phyloP scores from a whole-genome alignment of 1,139 yeast species.

The Kurtzmaniella quercitrusa region DNA sequence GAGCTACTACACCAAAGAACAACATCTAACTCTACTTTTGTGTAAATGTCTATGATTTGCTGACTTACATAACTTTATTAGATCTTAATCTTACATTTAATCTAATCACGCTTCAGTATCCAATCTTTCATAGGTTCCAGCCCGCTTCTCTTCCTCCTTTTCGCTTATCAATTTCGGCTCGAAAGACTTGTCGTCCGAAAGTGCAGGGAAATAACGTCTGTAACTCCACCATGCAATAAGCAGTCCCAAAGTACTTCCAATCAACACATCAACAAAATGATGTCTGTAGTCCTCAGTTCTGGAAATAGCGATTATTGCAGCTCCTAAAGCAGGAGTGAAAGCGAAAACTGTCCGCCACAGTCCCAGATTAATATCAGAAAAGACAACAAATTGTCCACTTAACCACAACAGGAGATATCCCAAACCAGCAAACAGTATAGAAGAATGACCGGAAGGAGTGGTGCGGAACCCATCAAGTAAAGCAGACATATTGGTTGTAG shows the following conservation, averaged over 20 bases:
- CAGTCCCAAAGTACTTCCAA: slow-evolving; percentile 57
- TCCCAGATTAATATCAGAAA: slow-evolving; percentile 35
- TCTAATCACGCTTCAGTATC: slow-evolving; percentile 2
- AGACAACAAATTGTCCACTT: slow-evolving; percentile 52
- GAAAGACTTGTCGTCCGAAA: slow-evolving; percentile 17
- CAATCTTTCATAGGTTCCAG: slow-evolving; percentile 7
- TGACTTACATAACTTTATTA: no score
- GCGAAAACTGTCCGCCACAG: slow-evolving; percentile 49
- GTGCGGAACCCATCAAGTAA: slow-evolving; percentile 71
- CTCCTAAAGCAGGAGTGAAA: slow-evolving; percentile 47
- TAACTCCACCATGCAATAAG: slow-evolving; percentile 35
- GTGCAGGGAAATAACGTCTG: slow-evolving; percentile 32
- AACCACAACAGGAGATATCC: slow-evolving; percentile 63
- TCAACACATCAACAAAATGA: slow-evolving; percentile 64
- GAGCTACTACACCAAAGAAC: no score
- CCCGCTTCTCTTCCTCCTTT: slow-evolving; percentile 13
- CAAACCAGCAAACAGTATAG: slow-evolving; percentile 62
- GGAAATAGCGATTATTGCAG: slow-evolving; percentile 61
- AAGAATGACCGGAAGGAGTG: slow-evolving; percentile 77
- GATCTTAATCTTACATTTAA: no score
- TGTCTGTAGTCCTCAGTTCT: slow-evolving; percentile 80
- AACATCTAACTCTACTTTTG: no score
- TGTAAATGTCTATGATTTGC: no score
- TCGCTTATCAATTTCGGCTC: slow-evolving; percentile 21
- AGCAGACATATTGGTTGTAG: slow-evolving; percentile 38